Conservation (phyloP, 768 basidiomycete species). For the Russula vinacea region DNA sequence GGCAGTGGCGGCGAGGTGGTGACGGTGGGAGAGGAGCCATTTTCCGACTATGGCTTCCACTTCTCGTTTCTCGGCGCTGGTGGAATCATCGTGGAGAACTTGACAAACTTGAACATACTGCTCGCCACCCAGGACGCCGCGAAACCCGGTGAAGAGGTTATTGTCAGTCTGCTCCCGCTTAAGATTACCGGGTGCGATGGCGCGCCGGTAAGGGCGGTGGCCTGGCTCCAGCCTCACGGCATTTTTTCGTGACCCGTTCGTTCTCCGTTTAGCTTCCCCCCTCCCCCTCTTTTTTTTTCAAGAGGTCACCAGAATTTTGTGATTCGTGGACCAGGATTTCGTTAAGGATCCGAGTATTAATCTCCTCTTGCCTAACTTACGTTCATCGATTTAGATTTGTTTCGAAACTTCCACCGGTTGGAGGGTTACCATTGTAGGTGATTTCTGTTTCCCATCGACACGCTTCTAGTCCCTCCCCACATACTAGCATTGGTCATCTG, state of each 20-base stretch:
- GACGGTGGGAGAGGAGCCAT: constrained; percentile 5
- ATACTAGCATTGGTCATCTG: constrained; percentile 1
- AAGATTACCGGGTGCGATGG: constrained; percentile 33
- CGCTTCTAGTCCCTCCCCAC: constrained; percentile 1
- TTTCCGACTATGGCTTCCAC: constrained; percentile 31
- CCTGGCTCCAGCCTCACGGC: constrained; percentile 20
- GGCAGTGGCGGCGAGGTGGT: too few species aligned
- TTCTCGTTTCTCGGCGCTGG: constrained; percentile 30
- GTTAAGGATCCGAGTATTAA: neutral
- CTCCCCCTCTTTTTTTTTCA: neutral
- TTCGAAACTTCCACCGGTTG: neutral
- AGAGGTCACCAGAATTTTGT: neutral
- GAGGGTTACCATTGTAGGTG: constrained; percentile 10
- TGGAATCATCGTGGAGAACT: constrained; percentile 34
- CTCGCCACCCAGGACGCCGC: constrained; percentile 14
- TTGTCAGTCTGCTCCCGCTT: constrained; percentile 33
- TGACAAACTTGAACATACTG: constrained; percentile 32
- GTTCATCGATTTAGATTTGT: neutral
- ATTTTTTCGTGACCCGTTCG: neutral
- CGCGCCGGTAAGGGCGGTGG: constrained; percentile 35
- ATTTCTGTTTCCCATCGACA: neutral
- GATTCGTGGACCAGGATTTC: neutral
- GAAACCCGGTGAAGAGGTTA: constrained; percentile 9
- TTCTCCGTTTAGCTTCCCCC: neutral
- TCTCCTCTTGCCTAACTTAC: neutral